These are phyloP conservation scores for Ophiostoma ulmi DNA, from an alignment of 2,329 filamentous ascomycete genomes.

Conservation along the genomic window DNA sequence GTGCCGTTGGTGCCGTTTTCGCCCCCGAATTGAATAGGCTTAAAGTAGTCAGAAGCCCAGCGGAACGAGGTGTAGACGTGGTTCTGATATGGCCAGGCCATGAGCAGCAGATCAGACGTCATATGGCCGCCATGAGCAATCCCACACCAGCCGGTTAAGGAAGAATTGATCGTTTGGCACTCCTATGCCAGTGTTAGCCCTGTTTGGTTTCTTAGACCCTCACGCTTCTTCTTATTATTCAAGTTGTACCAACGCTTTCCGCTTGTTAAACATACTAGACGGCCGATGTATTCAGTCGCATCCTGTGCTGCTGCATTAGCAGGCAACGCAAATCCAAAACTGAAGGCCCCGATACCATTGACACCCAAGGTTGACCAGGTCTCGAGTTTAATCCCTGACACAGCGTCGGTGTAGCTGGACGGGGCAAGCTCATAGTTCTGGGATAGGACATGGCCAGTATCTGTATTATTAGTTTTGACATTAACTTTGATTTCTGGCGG, in stretches of 20 bases:
- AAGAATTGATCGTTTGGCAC: neutral
- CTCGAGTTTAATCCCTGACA: neutral
- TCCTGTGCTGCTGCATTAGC: neutral
- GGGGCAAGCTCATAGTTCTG: neutral
- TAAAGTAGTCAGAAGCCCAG: neutral
- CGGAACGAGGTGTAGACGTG: neutral
- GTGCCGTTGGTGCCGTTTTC: neutral
- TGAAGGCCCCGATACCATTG: neutral
- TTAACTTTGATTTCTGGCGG: neutral
- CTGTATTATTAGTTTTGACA: neutral
- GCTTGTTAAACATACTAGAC: neutral
- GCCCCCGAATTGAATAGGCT: neutral
- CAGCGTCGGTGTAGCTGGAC: neutral
- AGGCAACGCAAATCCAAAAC: neutral
- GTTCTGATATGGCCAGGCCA: neutral
- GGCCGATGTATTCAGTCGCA: neutral
- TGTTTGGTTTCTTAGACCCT: neutral
- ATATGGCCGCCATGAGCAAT: slow-evolving; percentile 3
- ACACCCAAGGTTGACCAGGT: neutral
- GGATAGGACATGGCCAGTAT: neutral
- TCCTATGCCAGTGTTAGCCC: neutral
- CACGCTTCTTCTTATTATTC: neutral
- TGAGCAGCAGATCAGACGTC: neutral
- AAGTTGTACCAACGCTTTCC: neutral
- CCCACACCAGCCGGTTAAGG: neutral